Percentiles rank a stretch among this genome's conserved stretches.
phyloP scores from a whole-genome alignment of 768 basidiomycete genomes.

The Russula griseocarnosa region DNA sequence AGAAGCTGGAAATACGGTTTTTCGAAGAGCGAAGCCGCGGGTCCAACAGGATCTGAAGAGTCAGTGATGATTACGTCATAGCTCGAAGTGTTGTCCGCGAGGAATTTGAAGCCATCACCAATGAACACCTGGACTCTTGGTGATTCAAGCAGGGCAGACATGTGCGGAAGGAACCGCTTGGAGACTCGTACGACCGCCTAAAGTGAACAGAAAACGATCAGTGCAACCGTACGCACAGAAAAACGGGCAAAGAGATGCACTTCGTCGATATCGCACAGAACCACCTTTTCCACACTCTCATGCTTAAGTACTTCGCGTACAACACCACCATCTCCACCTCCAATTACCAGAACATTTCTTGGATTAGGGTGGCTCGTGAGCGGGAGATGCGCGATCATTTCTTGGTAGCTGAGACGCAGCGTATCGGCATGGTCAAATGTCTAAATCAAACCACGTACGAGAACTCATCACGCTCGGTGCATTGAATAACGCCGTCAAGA shows the following conservation, averaged over 20 bases:
- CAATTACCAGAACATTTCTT: constrained; percentile 92
- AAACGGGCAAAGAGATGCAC: constrained; percentile 37
- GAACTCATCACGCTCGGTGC: constrained; percentile 98
- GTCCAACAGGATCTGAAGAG: constrained; percentile 96
- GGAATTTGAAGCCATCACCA: constrained; percentile 97
- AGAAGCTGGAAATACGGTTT: constrained; percentile 96
- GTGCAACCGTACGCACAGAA: not conserved
- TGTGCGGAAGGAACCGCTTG: constrained; percentile 89
- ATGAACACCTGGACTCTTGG: constrained; percentile 80
- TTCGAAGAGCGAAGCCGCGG: constrained; percentile 90
- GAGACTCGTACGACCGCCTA: constrained; percentile 94
- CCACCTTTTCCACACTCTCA: constrained; percentile 82
- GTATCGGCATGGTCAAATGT: not conserved
- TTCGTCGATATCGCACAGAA: constrained; percentile 97
- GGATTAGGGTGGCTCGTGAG: constrained; percentile 95
- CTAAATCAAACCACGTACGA: constrained; percentile 54
- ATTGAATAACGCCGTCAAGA: constrained; percentile 93
- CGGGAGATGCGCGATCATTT: constrained; percentile 99
- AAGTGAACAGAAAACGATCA: constrained; percentile 7
- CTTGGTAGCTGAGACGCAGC: constrained; percentile 72
- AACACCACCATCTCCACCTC: constrained; percentile 97
- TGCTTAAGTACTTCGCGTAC: constrained; percentile 97
- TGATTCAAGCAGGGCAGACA: constrained; percentile 78
- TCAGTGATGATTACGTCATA: constrained; percentile 99
- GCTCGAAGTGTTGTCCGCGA: constrained; percentile 76